Percentiles rank a stretch among this genome's conserved stretches.
Evolutionary conservation across 2,329 filamentous ascomycete species (phyloP).

Genomic region (Trichoderma arundinaceum): DNA sequence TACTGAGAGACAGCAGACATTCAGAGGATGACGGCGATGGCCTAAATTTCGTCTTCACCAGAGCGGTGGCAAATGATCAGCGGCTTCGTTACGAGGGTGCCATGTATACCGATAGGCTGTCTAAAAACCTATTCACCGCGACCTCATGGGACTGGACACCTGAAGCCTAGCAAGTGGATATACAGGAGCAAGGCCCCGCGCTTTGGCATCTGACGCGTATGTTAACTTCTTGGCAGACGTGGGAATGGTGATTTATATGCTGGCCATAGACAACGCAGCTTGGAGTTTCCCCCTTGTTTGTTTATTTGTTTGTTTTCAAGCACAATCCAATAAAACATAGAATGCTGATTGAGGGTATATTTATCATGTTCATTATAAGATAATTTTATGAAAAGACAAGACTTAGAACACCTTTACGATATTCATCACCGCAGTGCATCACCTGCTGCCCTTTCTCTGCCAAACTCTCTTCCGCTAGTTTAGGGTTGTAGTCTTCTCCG

Average conservation of each 20-base stretch:
- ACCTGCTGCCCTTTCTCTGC: not conserved
- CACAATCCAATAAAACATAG: not conserved
- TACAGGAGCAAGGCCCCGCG: not conserved
- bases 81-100: constrained; percentile 56
- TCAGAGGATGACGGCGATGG: constrained; percentile 33
- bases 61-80: constrained; percentile 56
- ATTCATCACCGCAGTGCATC: not conserved
- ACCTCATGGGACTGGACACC: constrained; percentile 66
- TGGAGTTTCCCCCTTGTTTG: not conserved
- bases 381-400: not conserved
- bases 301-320: not conserved
- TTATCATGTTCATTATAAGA: constrained; percentile 7
- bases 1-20: constrained; percentile 30
- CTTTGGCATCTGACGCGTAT: not conserved
- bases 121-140: constrained; percentile 61
- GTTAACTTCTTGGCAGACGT: not conserved
- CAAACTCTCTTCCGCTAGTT: constrained; percentile 24
- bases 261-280: not conserved
- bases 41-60: constrained; percentile 55
- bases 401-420: not conserved
- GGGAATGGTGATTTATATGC: not conserved
- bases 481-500: constrained; percentile 39
- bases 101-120: constrained; percentile 58
- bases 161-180: constrained; percentile 43
- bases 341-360: constrained; percentile 6